These are phyloP conservation scores for Termitomyces sp. DNA, from an alignment of 768 basidiomycete genomes.

Conservation along the genomic window DNA sequence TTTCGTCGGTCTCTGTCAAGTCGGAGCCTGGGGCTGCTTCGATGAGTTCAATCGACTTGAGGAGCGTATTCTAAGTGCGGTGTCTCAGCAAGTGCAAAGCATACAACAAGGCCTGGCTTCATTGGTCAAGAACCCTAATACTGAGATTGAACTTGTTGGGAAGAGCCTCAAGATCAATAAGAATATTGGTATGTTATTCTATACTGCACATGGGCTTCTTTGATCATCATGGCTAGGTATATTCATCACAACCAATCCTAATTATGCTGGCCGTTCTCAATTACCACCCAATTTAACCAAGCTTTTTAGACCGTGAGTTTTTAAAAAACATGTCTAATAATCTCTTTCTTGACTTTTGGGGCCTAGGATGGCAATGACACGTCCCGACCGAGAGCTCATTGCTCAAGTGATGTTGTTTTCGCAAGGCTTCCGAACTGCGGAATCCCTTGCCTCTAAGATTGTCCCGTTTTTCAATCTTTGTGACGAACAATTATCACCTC, in stretches of 20 bases:
- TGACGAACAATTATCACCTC: constrained; percentile 92
- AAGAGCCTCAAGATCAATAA: constrained; percentile 91
- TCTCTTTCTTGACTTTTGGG: constrained; percentile 14
- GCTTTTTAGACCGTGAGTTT: constrained; percentile 85
- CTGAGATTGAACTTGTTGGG: constrained; percentile 93
- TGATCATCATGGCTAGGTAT: constrained; percentile 53
- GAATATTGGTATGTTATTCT: constrained; percentile 68
- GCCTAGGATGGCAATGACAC: constrained; percentile 95
- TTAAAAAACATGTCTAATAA: background rate
- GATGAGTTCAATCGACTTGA: constrained; percentile 98
- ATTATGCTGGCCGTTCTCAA: constrained; percentile 95
- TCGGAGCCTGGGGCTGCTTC: constrained; percentile 98
- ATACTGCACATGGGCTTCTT: constrained; percentile 1
- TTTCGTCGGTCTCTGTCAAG: constrained; percentile 97
- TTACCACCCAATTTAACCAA: constrained; percentile 87
- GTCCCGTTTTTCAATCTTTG: constrained; percentile 99
- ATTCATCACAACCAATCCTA: constrained; percentile 99
- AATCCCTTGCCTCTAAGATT: constrained; percentile 95
- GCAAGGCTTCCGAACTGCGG: constrained; percentile 97
- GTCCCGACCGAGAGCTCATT: constrained; percentile 96
- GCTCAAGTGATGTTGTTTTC: constrained; percentile 99
- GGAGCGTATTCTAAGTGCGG: constrained; percentile 95
- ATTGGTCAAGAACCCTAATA: constrained; percentile 77
- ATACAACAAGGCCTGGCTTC: constrained; percentile 95
- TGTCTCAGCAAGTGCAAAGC: constrained; percentile 98